Percentiles rank a stretch among this genome's conserved stretches.
phyloP scores from a whole-genome alignment of 805 yeast species.

The Candida methanosorbosa region DNA sequence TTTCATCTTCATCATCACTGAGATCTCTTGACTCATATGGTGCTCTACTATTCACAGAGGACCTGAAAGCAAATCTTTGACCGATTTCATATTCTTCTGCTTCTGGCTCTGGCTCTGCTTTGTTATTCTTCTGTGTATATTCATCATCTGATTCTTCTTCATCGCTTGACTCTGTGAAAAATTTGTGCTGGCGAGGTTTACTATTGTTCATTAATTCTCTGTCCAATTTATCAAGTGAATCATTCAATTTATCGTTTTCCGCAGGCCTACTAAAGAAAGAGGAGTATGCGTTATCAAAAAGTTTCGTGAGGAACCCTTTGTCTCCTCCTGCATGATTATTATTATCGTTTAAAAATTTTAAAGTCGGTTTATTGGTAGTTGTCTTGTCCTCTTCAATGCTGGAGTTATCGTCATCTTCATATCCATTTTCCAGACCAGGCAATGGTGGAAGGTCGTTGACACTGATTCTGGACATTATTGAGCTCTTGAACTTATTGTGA shows the following conservation, averaged over 20 bases:
- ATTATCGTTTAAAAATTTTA: not conserved
- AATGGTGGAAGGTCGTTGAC: conserved; percentile 8
- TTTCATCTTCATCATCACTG: conserved; percentile 4
- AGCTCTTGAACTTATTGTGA: not conserved
- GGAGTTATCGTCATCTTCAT: conserved; percentile 1
- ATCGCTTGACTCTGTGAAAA: conserved; percentile 22
- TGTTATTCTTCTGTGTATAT: not conserved
- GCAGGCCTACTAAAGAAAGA: conserved; percentile 11
- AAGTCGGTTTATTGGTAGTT: too few relatives aligned
- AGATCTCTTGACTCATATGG: conserved; percentile 3
- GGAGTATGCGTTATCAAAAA: conserved; percentile 10
- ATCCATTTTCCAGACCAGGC: conserved; percentile 8
- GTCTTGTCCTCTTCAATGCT: too few relatives aligned
- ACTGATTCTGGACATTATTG: conserved; percentile 1
- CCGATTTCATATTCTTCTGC: conserved; percentile 12
- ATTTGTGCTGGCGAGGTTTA: conserved; percentile 6
- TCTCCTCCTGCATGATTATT: not conserved
- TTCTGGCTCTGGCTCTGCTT: conserved; percentile 2
- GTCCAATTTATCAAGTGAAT: conserved; percentile 11
- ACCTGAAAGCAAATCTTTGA: conserved; percentile 15
- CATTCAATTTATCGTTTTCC: conserved; percentile 3
- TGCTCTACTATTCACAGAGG: conserved; percentile 7
- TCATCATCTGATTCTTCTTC: conserved; percentile 9
- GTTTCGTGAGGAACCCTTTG: conserved; percentile 11
- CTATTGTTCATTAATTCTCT: conserved; percentile 7